Conservation (phyloP, 2,329 filamentous ascomycete species). For the Xylaria sp. region DNA sequence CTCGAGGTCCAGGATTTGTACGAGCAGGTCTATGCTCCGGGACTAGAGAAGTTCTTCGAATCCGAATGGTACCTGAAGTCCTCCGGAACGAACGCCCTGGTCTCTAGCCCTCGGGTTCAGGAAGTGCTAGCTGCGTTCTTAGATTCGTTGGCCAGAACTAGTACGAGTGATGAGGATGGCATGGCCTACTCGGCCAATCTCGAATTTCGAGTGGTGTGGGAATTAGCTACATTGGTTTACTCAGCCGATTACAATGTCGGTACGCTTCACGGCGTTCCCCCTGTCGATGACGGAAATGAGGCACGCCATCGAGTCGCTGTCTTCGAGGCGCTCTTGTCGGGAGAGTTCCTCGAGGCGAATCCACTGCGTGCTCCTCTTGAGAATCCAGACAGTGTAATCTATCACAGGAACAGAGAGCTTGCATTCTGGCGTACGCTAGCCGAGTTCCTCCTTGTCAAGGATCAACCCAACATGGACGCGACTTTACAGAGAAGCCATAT, state of each 20-base stretch:
- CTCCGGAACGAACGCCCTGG: slow-evolving; percentile 41
- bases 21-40: slow-evolving; percentile 68
- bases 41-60: slow-evolving; percentile 72
- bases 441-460: slow-evolving; percentile 59
- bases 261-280: slow-evolving; percentile 36
- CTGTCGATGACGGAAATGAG: slow-evolving; percentile 56
- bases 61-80: slow-evolving; percentile 69
- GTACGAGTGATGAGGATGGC: slow-evolving; percentile 45
- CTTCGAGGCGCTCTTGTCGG: slow-evolving; percentile 71
- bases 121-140: slow-evolving; percentile 64
- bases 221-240: slow-evolving; percentile 48
- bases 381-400: slow-evolving; percentile 46
- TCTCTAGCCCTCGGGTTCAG: slow-evolving; percentile 52
- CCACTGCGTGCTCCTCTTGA: slow-evolving; percentile 48
- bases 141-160: slow-evolving; percentile 45
- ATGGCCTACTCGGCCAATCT: slow-evolving; percentile 50
- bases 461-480: slow-evolving; percentile 47
- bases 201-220: slow-evolving; percentile 57
- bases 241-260: slow-evolving; percentile 34
- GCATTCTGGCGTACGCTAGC: slow-evolving; percentile 81
- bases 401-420: slow-evolving; percentile 56
- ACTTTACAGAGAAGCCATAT: slow-evolving; percentile 59
- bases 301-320: slow-evolving; percentile 67
- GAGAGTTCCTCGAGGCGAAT: slow-evolving; percentile 57
- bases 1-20: slow-evolving; percentile 68